A percentile compares a stretch with the other conserved stretches of the same genome.
These are phyloP conservation scores for Eremochloa ophiuroides DNA, from an alignment of 176 grass and related monocot species.

Conservation along the genomic window DNA sequence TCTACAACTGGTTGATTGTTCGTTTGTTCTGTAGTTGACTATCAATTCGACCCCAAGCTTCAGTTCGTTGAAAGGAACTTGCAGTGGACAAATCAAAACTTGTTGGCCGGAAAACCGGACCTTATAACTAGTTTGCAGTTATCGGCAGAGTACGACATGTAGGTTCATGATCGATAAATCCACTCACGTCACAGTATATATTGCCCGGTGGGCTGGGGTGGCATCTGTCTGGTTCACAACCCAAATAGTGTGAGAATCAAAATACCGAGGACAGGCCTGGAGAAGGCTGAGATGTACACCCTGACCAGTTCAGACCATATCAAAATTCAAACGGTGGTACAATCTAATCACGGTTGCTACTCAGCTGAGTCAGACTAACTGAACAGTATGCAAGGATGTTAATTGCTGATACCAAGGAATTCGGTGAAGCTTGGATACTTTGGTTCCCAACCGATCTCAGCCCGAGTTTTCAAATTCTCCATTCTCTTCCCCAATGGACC, in stretches of 20 bases:
- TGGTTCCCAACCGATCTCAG: conserved; percentile 74
- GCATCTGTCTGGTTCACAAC: background rate
- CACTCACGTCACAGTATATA: background rate
- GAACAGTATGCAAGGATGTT: background rate
- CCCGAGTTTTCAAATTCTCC: conserved; percentile 71
- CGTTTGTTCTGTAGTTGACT: background rate
- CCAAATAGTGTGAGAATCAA: background rate
- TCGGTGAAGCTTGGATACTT: conserved; percentile 56
- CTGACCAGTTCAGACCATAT: background rate
- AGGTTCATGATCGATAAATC: background rate
- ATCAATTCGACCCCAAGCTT: background rate
- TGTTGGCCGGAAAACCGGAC: background rate
- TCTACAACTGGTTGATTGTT: background rate
- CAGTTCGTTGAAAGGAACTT: background rate
- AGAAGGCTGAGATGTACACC: background rate
- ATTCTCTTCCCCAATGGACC: conserved; percentile 87
- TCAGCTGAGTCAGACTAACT: background rate
- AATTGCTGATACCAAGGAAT: conserved; percentile 57
- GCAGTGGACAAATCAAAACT: background rate
- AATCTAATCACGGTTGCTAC: background rate
- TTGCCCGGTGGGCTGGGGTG: no score
- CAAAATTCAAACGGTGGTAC: background rate
- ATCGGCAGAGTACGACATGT: no score
- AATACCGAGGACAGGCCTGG: background rate
- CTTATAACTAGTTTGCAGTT: background rate